Percentiles rank a stretch among this genome's conserved stretches.
These are phyloP conservation scores for Heimioporus sp. DNA, from an alignment of 768 basidiomycete genomes.

Conservation along the genomic window DNA sequence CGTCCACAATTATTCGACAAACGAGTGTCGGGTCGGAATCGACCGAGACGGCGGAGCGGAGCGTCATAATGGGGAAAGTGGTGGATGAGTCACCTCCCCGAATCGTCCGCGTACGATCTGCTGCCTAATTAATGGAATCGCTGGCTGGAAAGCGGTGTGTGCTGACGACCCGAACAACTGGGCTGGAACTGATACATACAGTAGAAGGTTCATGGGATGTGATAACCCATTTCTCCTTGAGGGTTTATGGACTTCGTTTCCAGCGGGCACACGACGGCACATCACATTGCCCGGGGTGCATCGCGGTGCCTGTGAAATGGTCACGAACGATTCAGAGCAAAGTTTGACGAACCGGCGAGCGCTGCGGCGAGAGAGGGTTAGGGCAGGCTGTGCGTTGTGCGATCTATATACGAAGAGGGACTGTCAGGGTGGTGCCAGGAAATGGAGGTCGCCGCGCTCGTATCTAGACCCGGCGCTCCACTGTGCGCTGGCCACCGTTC, in stretches of 20 bases:
- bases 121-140: constrained; percentile 1
- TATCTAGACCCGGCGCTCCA: not conserved
- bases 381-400: not conserved
- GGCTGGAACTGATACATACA: too few relatives aligned
- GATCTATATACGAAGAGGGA: constrained; percentile 2
- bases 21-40: not conserved
- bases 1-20: not conserved
- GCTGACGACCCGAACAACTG: too few relatives aligned
- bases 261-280: too few relatives aligned
- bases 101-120: constrained; percentile 9
- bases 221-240: too few relatives aligned
- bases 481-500: not conserved
- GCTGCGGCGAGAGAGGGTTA: not conserved
- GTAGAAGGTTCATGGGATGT: not conserved
- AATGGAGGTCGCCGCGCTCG: not conserved
- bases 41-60: constrained; percentile 26
- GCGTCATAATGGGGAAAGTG: not conserved
- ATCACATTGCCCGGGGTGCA: too few relatives aligned
- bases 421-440: constrained; percentile 8
- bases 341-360: not conserved
- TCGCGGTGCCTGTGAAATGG: too few relatives aligned
- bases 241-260: too few relatives aligned
- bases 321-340: too few relatives aligned
- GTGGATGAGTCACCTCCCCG: not conserved
- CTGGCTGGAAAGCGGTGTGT: too few relatives aligned